Base-by-base conservation (phyloP, 108 stramenopile species). In the Fistulifera pelliculosa region DNA sequence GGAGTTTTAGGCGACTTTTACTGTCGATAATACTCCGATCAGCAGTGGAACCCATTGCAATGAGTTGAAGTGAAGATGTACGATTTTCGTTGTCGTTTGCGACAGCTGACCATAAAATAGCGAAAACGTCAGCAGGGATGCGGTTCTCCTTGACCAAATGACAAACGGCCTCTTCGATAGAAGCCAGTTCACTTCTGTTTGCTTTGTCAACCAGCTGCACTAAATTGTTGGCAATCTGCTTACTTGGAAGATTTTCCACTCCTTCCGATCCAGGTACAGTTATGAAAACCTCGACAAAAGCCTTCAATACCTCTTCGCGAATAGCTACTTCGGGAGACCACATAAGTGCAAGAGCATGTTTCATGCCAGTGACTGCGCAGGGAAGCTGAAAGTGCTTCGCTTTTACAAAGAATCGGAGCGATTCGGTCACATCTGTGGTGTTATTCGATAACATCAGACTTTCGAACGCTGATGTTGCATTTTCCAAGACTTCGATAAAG, bases 381-480 rank as follows among this genome's bases (percentile, higher is more conserved):
- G 96, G 93, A 27, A 97, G 76, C 18, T 90, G 69, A 61, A 94
- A 97, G 67, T 93, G 90, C 8, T 85, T 77, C 15, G 96, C 96
- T 49, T 81, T 69, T 7, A 92, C 90, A 64, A 90, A 90, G 62
- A 94, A 94, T 2, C 84, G 69, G 24, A 93, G 80, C 10, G 90
- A 91, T 63, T 94, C 93, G 1, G 85, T 90, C 18, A 93, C 92
- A 71, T 92, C 94, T 45, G 82, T 89, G 7, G 70, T 71, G 48
- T 87, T 92, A 25, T 77, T 70, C 3, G 85, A 90, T 26, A 92
- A 69, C 12, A 95, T 74, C 83, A 91, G 81, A 17, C 77, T 56
- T 28, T 85, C 69, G n/a, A 89, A 73, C 15, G 77, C 69, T 5
- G 40, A 62, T 47, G 81, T 88, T 1, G 86, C 81, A 55, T 72